Evolutionary conservation across 371 early-diverging fungal genomes (phyloP), one percentile per base, ranked within the genome.

Genomic region (Batrachochytrium dendrobatidis): DNA sequence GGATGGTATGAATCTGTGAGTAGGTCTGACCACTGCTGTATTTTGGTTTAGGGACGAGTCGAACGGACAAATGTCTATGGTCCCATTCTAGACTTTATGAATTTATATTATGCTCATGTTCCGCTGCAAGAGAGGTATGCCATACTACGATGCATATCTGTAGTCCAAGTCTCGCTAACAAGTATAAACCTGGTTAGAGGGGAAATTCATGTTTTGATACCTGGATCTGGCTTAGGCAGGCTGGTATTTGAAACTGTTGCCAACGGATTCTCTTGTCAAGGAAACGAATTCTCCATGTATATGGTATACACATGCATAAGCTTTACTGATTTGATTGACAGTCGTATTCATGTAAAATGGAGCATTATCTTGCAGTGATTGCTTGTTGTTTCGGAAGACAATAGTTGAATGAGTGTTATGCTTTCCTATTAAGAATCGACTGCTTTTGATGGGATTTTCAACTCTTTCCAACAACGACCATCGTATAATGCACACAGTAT

Each of bases 171-270:
- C 24, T 20, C 1, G 52, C 24, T 20, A 17, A 22, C 6, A 33
- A 6, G 24, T 20, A 49, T n/a, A 22, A 10, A 12, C 22, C 10
- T n/a, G 24, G 28, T 28, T 39, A 83, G 86, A 61, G 83, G 82
- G 0, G 45, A 66, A 0, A 63, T 87, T 25, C 71, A 76, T 52
- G 85, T 91, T 1, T 76, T 93, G 17, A 90, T 91, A 12, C 92
- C 92, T 20, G 92, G 92, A 18, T 90, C 94, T 49, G 94, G 95
- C n/a, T 68, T 95, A 20, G 94, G 92, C 33, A 74, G 95, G 33
- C 72, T 95, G 58, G 90, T 90, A 3, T 90, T 79, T 72, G 93
- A 93, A 56, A 88, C 92, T 69, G 86, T 86, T 1, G 77, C 76
- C 22, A 53, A 63, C 67, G 88, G 86, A 10, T 54, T 32, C 29